Conservation (phyloP, 2,329 filamentous ascomycete genomes). For the Epichloe sp. region DNA sequence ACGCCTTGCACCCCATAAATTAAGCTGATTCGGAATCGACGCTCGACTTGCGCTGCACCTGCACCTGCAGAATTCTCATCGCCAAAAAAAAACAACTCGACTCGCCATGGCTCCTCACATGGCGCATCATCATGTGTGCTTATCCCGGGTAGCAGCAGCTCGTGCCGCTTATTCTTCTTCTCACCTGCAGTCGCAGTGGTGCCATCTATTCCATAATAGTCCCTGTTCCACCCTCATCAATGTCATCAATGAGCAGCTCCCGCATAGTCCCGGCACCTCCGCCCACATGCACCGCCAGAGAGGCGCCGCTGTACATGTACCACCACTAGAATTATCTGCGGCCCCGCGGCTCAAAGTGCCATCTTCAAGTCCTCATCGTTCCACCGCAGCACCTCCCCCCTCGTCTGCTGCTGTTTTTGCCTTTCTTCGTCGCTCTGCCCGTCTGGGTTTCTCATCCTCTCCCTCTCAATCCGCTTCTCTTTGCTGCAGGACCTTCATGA, state of each 20-base stretch:
- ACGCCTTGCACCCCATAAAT: no score
- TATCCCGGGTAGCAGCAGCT: neutral
- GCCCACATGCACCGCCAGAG: neutral
- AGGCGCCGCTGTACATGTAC: neutral
- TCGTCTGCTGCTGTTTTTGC: neutral
- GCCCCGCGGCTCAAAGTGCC: neutral
- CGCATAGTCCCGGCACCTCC: no score
- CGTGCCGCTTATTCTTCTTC: no score
- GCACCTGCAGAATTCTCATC: no score
- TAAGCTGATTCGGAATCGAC: no score
- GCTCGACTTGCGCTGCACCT: no score
- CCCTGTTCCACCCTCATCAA: no score
- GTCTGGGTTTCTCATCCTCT: neutral
- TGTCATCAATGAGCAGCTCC: no score
- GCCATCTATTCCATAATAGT: no score
- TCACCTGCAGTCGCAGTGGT: no score
- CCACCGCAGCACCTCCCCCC: neutral
- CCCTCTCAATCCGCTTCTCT: neutral
- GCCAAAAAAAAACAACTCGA: no score
- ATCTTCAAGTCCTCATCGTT: neutral
- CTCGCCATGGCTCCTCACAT: conserved; percentile 3
- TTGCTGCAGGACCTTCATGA: conserved; percentile 24
- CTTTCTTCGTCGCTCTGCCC: conserved; percentile 1
- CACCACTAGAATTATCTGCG: neutral
- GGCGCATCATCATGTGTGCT: conserved; percentile 4